These are phyloP conservation scores for Stramenopiles sp. DNA, from an alignment of 352 stramenopile species.

Conservation along the genomic window DNA sequence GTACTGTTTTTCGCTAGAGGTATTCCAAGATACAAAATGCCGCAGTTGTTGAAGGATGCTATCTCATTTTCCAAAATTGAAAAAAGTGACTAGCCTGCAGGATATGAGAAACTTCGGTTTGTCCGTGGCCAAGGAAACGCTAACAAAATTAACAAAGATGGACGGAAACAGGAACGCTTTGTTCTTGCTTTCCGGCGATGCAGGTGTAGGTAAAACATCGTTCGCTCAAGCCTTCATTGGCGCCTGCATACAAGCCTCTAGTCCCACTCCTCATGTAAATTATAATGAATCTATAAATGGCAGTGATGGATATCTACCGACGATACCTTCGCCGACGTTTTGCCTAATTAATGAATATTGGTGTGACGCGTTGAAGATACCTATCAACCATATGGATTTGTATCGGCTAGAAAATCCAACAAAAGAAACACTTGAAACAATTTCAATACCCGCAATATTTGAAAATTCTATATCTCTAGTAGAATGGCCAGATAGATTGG, in stretches of 20 bases:
- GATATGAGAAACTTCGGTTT: not conserved
- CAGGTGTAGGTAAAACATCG: not conserved
- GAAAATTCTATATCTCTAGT: not conserved
- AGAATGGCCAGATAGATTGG: not conserved
- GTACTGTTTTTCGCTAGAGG: not conserved
- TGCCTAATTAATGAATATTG: not conserved
- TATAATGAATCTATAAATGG: not conserved
- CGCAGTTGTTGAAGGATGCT: not conserved
- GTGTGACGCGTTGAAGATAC: not conserved
- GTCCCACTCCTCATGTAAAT: not conserved
- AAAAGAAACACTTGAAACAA: not conserved
- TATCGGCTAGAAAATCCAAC: not conserved
- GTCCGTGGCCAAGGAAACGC: not conserved
- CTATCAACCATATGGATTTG: not conserved
- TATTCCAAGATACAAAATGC: not conserved
- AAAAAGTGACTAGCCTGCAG: not conserved
- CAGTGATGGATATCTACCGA: not conserved
- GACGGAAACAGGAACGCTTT: not conserved
- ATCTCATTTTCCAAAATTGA: not conserved
- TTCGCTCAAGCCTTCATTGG: not conserved
- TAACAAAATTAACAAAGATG: not conserved
- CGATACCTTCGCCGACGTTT: not conserved
- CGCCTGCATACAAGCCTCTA: not conserved
- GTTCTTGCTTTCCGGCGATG: not conserved
- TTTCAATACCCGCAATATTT: not conserved